A percentile compares a stretch with the other conserved stretches of the same genome.
phyloP scores from a whole-genome alignment of 176 grass and related monocot genomes.

The Lolium rigidum region DNA sequence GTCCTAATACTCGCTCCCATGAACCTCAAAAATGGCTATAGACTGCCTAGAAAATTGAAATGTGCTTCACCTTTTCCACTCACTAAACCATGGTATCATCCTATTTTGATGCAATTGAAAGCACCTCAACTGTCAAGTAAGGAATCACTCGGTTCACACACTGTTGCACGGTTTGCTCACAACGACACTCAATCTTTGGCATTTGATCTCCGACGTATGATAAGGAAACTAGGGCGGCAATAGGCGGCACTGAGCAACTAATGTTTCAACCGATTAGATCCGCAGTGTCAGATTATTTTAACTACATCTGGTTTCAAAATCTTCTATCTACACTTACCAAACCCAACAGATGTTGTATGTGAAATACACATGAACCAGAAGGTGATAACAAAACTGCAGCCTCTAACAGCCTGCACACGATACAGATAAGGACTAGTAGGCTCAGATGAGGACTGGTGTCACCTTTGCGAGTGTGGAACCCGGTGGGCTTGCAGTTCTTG shows the following conservation, averaged over 20 bases:
- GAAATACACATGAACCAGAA: background rate
- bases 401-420: background rate
- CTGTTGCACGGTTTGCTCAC: background rate
- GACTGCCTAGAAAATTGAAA: background rate
- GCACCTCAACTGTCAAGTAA: background rate
- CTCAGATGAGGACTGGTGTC: background rate
- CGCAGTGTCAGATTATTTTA: background rate
- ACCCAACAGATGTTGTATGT: background rate
- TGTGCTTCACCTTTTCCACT: background rate
- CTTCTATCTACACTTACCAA: background rate
- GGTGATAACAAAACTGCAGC: background rate
- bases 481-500: conserved; percentile 98
- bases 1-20: background rate
- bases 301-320: background rate
- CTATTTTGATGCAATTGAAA: background rate
- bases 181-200: background rate
- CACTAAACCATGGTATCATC: background rate
- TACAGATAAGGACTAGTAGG: background rate
- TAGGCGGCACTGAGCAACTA: background rate
- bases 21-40: background rate
- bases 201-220: background rate
- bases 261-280: background rate
- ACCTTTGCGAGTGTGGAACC: conserved; percentile 99
- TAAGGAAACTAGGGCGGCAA: background rate
- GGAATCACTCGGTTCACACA: background rate